Conservation (phyloP, 495 filamentous ascomycete species). For the Annulohypoxylon stygium region DNA sequence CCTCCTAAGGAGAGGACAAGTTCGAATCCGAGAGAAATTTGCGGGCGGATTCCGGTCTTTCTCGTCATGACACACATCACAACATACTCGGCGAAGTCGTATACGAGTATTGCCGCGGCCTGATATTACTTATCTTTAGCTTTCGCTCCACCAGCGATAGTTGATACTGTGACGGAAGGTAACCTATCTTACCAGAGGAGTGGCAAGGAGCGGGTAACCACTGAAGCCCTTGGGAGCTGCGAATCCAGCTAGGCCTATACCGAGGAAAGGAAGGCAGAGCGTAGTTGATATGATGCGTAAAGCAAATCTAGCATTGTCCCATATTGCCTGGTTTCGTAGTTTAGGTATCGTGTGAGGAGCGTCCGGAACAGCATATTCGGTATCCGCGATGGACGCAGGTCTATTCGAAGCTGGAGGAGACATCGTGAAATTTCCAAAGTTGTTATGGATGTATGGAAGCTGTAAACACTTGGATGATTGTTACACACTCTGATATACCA, state of each 20-base stretch:
- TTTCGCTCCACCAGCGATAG: neutral
- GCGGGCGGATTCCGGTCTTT: conserved; percentile 16
- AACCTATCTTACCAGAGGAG: conserved; percentile 19
- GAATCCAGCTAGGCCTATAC: neutral
- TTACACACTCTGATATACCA: neutral
- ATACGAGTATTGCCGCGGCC: neutral
- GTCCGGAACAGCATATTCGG: neutral
- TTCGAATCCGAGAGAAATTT: conserved; percentile 31
- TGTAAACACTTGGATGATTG: neutral
- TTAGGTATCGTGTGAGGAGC: neutral
- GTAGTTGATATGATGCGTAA: conserved; percentile 26
- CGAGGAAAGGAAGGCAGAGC: conserved; percentile 10
- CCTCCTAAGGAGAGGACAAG: conserved; percentile 21
- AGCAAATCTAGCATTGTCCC: conserved; percentile 20
- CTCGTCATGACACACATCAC: conserved; percentile 22
- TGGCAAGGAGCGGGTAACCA: neutral
- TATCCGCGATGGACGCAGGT: neutral
- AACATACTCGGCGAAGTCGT: conserved; percentile 30
- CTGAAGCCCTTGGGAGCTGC: conserved; percentile 9
- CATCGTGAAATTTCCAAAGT: conserved; percentile 5
- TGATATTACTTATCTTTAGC: conserved; percentile 1
- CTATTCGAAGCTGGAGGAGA: conserved; percentile 2
- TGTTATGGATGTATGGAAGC: neutral
- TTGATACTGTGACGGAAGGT: neutral
- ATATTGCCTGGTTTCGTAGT: conserved; percentile 1